Percentiles rank a stretch among this genome's conserved stretches.
phyloP scores from a whole-genome alignment of 2,329 filamentous ascomycete species.

The Diplodia corticola region DNA sequence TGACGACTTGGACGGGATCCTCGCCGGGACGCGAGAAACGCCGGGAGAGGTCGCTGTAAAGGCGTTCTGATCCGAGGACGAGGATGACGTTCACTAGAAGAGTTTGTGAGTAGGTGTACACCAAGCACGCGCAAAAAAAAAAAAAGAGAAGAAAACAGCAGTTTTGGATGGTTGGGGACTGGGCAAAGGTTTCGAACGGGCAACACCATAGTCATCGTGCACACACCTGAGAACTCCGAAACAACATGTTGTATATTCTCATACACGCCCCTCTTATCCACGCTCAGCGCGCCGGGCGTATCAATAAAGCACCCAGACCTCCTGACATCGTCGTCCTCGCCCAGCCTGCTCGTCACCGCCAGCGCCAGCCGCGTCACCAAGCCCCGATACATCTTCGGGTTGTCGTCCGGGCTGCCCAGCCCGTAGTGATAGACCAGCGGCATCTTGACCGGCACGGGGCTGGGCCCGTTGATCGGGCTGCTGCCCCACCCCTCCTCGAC shows the following conservation, averaged over 20 bases:
- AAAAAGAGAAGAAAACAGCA: no score
- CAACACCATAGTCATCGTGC: slow-evolving; percentile 22
- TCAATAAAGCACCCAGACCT: slow-evolving; percentile 83
- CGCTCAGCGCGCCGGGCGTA: slow-evolving; percentile 68
- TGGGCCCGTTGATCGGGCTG: slow-evolving; percentile 87
- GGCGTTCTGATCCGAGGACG: slow-evolving; percentile 74
- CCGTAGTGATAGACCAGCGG: slow-evolving; percentile 91
- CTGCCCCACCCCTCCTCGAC: slow-evolving; percentile 86
- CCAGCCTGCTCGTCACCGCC: slow-evolving; percentile 73
- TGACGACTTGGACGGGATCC: slow-evolving; percentile 72
- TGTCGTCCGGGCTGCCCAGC: slow-evolving; percentile 69
- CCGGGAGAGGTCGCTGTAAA: slow-evolving; percentile 72
- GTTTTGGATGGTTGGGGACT: neutral
- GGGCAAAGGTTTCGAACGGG: neutral
- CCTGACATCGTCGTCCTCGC: slow-evolving; percentile 71
- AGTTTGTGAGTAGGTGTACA: neutral
- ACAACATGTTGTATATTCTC: slow-evolving; percentile 81
- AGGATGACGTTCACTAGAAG: slow-evolving; percentile 71
- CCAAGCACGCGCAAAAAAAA: neutral
- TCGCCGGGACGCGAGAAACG: slow-evolving; percentile 60
- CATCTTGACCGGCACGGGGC: slow-evolving; percentile 83
- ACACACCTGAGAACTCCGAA: slow-evolving; percentile 63
- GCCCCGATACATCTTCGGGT: slow-evolving; percentile 68
- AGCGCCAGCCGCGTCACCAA: slow-evolving; percentile 76
- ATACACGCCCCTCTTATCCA: slow-evolving; percentile 63